Evolutionary conservation across 768 basidiomycete genomes (phyloP).

Genomic region (Pisolithus albus): DNA sequence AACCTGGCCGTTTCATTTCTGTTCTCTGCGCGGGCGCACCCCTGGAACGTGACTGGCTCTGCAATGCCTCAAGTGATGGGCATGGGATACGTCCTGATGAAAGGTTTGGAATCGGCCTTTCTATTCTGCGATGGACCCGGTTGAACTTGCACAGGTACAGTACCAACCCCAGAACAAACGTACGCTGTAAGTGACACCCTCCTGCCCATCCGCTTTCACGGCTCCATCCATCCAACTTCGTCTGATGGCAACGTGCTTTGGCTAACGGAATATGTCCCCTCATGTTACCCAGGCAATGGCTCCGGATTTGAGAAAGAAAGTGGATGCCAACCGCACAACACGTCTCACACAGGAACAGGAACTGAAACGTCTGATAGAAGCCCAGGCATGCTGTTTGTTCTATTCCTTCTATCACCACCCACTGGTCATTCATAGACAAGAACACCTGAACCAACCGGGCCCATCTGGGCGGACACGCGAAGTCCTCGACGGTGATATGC

Average conservation of each 20-base stretch:
- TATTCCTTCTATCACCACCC: not conserved
- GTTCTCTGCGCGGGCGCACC: not conserved
- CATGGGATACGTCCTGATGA: slow-evolving; percentile 54
- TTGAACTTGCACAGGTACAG: slow-evolving; percentile 21
- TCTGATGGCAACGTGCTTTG: not conserved
- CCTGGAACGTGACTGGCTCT: not conserved
- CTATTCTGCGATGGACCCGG: not conserved
- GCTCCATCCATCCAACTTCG: no score
- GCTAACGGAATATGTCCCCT: not conserved
- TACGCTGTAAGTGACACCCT: slow-evolving; percentile 23
- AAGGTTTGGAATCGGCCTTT: slow-evolving; percentile 34
- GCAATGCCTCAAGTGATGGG: slow-evolving; percentile 40
- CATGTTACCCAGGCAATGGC: slow-evolving; percentile 44
- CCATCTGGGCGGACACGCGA: slow-evolving; percentile 27
- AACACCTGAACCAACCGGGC: slow-evolving; percentile 23
- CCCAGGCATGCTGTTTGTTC: slow-evolving; percentile 38
- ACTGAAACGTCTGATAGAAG: slow-evolving; percentile 43
- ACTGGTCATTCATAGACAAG: not conserved
- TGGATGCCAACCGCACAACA: slow-evolving; percentile 50
- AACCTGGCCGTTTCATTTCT: not conserved
- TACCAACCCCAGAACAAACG: slow-evolving; percentile 31
- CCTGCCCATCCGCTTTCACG: not conserved
- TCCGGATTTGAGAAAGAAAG: slow-evolving; percentile 56
- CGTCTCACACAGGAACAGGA: slow-evolving; percentile 50
- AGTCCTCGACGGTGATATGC: slow-evolving; percentile 1